These are phyloP conservation scores for Lasiosphaeria miniovina DNA, from an alignment of 495 filamentous ascomycete species.

Conservation along the genomic window DNA sequence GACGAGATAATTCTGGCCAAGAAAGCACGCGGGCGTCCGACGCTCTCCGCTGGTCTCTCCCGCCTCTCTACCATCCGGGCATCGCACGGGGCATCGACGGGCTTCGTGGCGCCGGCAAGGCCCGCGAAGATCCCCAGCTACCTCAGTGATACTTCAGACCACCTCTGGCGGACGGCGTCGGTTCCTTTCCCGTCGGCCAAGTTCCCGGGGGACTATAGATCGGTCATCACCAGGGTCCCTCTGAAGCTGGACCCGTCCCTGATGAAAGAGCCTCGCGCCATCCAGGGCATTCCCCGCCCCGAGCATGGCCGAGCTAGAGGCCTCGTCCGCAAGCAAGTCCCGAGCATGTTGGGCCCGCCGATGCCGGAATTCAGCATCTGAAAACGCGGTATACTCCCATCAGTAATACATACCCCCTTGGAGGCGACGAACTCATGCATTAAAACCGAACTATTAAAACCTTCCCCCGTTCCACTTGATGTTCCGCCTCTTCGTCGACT, in stretches of 20 bases:
- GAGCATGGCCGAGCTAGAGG: slow-evolving; percentile 58
- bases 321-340: slow-evolving; percentile 65
- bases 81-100: slow-evolving; percentile 41
- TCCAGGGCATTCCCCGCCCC: slow-evolving; percentile 69
- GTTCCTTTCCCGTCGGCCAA: slow-evolving; percentile 72
- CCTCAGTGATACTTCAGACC: slow-evolving; percentile 80
- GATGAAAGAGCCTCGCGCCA: slow-evolving; percentile 83
- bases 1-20: slow-evolving; percentile 95
- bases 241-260: slow-evolving; percentile 78
- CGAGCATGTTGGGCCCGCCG: slow-evolving; percentile 57
- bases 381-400: no score
- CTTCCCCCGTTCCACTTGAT: no score
- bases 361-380: slow-evolving; percentile 5
- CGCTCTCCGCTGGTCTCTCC: slow-evolving; percentile 50
- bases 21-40: slow-evolving; percentile 71
- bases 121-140: slow-evolving; percentile 59
- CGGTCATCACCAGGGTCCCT: slow-evolving; percentile 59
- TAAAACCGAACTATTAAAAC: no score
- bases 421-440: no score
- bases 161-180: slow-evolving; percentile 87
- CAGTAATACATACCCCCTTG: no score
- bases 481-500: no score
- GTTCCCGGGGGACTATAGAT: slow-evolving; percentile 64
- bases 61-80: slow-evolving; percentile 49
- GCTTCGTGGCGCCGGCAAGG: slow-evolving; percentile 32